Evolutionary conservation across 768 basidiomycete species (phyloP), one percentile per base, ranked within the genome.

Genomic region (Macrocybe gigantea): DNA sequence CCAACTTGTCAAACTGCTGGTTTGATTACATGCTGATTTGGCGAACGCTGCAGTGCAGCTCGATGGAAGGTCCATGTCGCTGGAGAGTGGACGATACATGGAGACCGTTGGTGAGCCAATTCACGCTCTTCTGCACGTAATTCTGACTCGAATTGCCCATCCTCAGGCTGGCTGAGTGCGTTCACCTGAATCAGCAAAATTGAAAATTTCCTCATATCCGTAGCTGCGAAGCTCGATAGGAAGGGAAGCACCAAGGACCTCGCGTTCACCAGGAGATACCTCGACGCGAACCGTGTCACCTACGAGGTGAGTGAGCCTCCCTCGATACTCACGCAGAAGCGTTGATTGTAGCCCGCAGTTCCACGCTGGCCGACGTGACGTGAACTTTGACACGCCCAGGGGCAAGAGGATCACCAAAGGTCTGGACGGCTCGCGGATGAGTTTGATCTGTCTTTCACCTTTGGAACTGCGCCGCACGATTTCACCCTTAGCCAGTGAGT

Each of bases 11-110:
- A n/a, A 14, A 22, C 29, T 13, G 10, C 34, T 37, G n/a, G 15
- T 35, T 36, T 31, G 11, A 15, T 32, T 22, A 35, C 32, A 31
- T 15, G 41, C 35, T 44, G 15, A 45, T 37, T 7, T 38, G 11
- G 22, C 4, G 22, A 14, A 38, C 4, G 3, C 11, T 38, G 15
- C 42, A 81, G 79, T 76, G 15, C 82, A 83, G 62, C 67, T 81
- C 14, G 91, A 93, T 62, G 77, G 74, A 3, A 74, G 83, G n/a
- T 83, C 84, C 0, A 89, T 93, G 71, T 72, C 84, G 1, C 60
- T 93, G 51, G 88, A 91, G 57, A 85, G 88, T 53, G 88, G 93
- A 12, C 72, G 90, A 15, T 95, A 94, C 60, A 88, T 95, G 85
- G 93, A 96, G 67, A 96, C 93, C 7, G 70, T 94, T 46, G 91